A percentile compares a stretch with the other conserved stretches of the same genome.
phyloP scores from a whole-genome alignment of 208 protist genomes.

The Leishmania gerbilli region DNA sequence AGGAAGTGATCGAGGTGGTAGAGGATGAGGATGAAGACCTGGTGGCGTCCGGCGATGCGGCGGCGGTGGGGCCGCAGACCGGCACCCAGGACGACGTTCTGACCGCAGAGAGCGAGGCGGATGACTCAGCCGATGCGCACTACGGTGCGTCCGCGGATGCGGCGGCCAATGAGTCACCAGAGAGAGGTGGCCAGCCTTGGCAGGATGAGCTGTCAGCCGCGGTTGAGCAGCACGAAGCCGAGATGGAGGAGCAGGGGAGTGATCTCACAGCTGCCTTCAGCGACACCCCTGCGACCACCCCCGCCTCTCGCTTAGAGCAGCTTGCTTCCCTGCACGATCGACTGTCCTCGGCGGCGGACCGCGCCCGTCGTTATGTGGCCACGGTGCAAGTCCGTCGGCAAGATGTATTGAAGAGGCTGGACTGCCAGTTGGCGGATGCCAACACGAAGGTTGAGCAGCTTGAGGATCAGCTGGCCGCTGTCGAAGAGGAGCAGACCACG shows the following conservation, averaged over 20 bases:
- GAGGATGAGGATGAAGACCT: slow-evolving; percentile 33
- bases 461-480: slow-evolving; percentile 24
- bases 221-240: slow-evolving; percentile 35
- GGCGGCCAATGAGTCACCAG: neutral
- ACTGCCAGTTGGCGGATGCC: slow-evolving; percentile 25
- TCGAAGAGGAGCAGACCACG: slow-evolving; percentile 26
- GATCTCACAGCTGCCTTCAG: slow-evolving; percentile 22
- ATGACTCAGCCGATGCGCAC: slow-evolving; percentile 10
- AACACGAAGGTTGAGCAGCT: slow-evolving; percentile 29
- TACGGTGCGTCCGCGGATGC: neutral
- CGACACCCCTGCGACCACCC: slow-evolving; percentile 19
- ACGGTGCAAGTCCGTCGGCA: slow-evolving; percentile 26
- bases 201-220: slow-evolving; percentile 30
- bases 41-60: slow-evolving; percentile 19
- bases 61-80: neutral
- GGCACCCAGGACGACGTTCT: slow-evolving; percentile 8
- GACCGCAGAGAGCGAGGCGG: slow-evolving; percentile 10
- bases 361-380: slow-evolving; percentile 34
- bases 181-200: slow-evolving; percentile 12
- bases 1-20: slow-evolving; percentile 39
- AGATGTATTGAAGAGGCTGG: slow-evolving; percentile 34
- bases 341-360: slow-evolving; percentile 47
- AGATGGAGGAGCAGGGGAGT: slow-evolving; percentile 27
- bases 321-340: slow-evolving; percentile 39
- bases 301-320: slow-evolving; percentile 28